phyloP scores from a whole-genome alignment of 2,329 filamentous ascomycete species.

The Pseudogymnoascus sp. region DNA sequence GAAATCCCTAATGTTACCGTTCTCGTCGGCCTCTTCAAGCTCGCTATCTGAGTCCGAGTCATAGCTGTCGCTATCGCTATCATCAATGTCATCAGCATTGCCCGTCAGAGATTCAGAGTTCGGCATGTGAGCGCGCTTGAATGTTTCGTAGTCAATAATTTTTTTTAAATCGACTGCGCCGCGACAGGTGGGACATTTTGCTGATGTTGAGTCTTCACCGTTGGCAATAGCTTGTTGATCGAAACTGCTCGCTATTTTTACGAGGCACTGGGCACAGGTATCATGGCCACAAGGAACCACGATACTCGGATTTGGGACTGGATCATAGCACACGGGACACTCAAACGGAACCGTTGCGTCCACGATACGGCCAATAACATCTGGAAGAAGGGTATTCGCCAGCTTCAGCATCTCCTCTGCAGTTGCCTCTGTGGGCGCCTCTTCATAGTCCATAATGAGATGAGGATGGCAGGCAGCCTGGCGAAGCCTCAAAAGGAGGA shows the following conservation, averaged over 20 bases:
- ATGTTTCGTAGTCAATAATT: conserved; percentile 66
- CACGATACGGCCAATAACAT: conserved; percentile 61
- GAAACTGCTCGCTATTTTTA: conserved; percentile 56
- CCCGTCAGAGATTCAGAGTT: conserved; percentile 34
- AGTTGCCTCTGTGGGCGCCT: conserved; percentile 17
- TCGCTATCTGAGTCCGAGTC: conserved; percentile 35
- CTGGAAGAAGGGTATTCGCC: conserved; percentile 50
- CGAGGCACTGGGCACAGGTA: conserved; percentile 70
- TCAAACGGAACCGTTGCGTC: conserved; percentile 45
- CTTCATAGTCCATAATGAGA: conserved; percentile 58
- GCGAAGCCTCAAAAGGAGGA: conserved; percentile 70
- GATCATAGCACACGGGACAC: conserved; percentile 78
- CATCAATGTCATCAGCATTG: conserved; percentile 18
- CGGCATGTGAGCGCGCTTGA: conserved; percentile 65
- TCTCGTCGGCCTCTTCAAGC: conserved; percentile 30
- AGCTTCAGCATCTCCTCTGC: conserved; percentile 44
- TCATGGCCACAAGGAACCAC: conserved; percentile 79
- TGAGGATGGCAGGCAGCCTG: conserved; percentile 76
- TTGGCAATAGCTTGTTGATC: conserved; percentile 46
- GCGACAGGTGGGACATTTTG: conserved; percentile 68
- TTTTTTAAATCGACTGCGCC: conserved; percentile 57
- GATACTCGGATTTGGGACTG: conserved; percentile 64
- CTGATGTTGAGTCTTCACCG: conserved; percentile 44
- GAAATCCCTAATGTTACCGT: conserved; percentile 45
- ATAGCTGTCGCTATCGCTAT: conserved; percentile 23